Percentiles rank a stretch among this genome's conserved stretches.
Evolutionary conservation across 768 basidiomycete genomes (phyloP).

Genomic region (Suillus weaverae): DNA sequence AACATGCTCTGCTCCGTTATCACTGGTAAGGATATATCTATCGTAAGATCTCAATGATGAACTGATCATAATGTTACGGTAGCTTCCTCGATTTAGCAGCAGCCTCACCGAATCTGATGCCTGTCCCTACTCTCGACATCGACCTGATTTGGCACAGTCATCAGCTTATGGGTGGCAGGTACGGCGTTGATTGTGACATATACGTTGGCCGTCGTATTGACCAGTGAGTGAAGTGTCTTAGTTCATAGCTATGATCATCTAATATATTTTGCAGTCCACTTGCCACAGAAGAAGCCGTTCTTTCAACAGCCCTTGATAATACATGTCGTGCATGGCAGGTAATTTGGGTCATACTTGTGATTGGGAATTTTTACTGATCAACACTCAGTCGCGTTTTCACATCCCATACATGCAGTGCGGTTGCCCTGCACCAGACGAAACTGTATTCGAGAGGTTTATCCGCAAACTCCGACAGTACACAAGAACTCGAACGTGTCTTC

Average conservation of each 20-base stretch:
- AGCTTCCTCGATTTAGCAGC: conserved; percentile 60
- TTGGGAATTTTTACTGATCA: conserved; percentile 3
- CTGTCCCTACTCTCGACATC: conserved; percentile 70
- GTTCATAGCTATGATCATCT: neutral
- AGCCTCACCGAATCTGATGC: conserved; percentile 40
- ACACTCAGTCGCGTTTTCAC: conserved; percentile 42
- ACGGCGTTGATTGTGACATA: conserved; percentile 43
- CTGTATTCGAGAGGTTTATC: conserved; percentile 42
- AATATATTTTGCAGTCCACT: conserved; percentile 40
- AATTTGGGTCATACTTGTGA: conserved; percentile 3
- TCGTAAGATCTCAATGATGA: neutral
- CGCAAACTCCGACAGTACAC: conserved; percentile 31
- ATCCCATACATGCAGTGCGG: conserved; percentile 60
- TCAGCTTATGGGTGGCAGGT: conserved; percentile 52
- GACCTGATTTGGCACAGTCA: conserved; percentile 79
- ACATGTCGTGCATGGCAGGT: conserved; percentile 57
- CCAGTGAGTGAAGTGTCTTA: conserved; percentile 43
- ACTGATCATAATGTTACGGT: neutral
- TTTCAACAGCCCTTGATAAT: conserved; percentile 47
- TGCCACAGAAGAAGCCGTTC: conserved; percentile 45
- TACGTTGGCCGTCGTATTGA: conserved; percentile 50
- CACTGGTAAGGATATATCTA: conserved; percentile 44
- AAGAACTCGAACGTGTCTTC: conserved; percentile 27
- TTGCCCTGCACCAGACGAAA: conserved; percentile 50
- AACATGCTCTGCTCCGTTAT: conserved; percentile 55